A percentile compares a stretch with the other conserved stretches of the same genome.
Conservation (phyloP, 352 stramenopile genomes). For the Pythium biforme region DNA sequence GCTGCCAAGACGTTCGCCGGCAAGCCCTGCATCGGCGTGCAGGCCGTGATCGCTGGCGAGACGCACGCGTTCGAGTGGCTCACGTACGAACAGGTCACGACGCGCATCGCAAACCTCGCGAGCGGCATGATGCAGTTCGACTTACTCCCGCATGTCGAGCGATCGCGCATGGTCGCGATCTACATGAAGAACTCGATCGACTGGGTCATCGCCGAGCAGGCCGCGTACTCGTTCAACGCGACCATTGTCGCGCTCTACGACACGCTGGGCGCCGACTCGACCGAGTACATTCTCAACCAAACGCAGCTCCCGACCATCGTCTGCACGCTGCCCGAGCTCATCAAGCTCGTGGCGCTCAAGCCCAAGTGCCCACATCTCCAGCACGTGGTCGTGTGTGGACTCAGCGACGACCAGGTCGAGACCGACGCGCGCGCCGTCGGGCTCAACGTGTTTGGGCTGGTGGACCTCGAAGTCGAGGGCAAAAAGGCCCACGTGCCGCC, state of each 20-base stretch:
- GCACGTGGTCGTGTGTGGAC: constrained; percentile 45
- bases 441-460: constrained; percentile 41
- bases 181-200: constrained; percentile 98
- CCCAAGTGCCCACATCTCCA: constrained; percentile 46
- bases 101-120: constrained; percentile 36
- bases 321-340: constrained; percentile 54
- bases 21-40: constrained; percentile 41
- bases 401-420: constrained; percentile 38
- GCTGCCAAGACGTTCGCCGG: constrained; percentile 29
- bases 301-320: constrained; percentile 65
- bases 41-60: constrained; percentile 34
- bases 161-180: constrained; percentile 83
- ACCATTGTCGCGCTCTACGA: constrained; percentile 74
- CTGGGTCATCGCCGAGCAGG: constrained; percentile 93
- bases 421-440: constrained; percentile 30
- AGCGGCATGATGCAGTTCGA: constrained; percentile 46
- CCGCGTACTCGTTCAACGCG: constrained; percentile 42
- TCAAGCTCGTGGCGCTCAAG: constrained; percentile 41
- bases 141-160: constrained; percentile 41
- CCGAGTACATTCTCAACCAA: constrained; percentile 76
- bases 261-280: constrained; percentile 69
- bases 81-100: constrained; percentile 51
- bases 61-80: constrained; percentile 47
- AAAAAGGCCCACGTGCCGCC: constrained; percentile 28
- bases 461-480: constrained; percentile 41